Evolutionary conservation across 169 alveolate genomes (phyloP).

Genomic region (Plasmodium blacklocki): DNA sequence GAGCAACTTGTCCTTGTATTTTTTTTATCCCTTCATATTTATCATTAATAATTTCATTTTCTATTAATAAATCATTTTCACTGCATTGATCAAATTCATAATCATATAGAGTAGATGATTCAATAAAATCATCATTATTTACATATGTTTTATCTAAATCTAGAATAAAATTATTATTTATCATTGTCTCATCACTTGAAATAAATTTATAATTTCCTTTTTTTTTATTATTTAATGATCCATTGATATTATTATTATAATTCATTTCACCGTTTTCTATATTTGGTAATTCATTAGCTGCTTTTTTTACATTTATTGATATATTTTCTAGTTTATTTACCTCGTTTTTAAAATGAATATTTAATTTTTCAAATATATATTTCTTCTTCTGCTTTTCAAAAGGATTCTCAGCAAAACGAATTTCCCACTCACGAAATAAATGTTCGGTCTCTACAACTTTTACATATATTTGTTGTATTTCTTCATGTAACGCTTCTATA

Average conservation of each 20-base stretch:
- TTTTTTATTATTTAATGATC: constrained; percentile 6
- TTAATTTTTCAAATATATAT: constrained; percentile 71
- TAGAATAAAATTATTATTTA: constrained; percentile 57
- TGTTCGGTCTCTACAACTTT: constrained; percentile 71
- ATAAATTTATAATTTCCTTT: constrained; percentile 13
- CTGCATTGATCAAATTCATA: constrained; percentile 71
- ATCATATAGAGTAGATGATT: constrained; percentile 64
- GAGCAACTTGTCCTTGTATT: constrained; percentile 75
- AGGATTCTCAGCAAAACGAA: constrained; percentile 68
- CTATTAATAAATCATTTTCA: constrained; percentile 71
- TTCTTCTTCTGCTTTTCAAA: constrained; percentile 72
- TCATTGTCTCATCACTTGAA: constrained; percentile 11
- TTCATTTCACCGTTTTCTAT: constrained; percentile 72
- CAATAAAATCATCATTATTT: constrained; percentile 68
- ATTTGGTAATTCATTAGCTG: constrained; percentile 74
- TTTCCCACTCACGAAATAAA: constrained; percentile 75
- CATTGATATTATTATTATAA: constrained; percentile 6
- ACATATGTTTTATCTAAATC: constrained; percentile 48
- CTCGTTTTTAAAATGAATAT: constrained; percentile 75
- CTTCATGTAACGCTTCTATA: constrained; percentile 76
- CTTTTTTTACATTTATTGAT: constrained; percentile 70
- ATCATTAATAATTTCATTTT: constrained; percentile 51
- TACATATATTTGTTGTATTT: constrained; percentile 75
- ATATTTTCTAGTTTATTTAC: constrained; percentile 71
- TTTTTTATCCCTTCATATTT: constrained; percentile 66